Percentiles rank a stretch among this genome's conserved stretches.
Conservation (phyloP, 805 yeast genomes). For the Priceomyces haplophilus region DNA sequence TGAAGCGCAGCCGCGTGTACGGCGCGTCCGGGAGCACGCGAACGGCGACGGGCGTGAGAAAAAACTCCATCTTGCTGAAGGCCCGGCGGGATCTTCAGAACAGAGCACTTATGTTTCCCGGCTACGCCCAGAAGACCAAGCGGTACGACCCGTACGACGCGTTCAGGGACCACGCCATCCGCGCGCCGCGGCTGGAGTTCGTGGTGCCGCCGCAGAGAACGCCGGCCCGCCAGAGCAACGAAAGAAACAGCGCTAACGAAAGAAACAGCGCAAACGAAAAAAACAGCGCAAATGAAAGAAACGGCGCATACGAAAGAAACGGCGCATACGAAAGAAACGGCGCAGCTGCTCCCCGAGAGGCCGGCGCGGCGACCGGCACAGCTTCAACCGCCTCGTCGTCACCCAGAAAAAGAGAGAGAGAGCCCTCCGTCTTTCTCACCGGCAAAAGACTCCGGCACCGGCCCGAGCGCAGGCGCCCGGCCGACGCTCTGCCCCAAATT, state of each 20-base stretch:
- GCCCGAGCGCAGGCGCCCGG: neutral
- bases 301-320: no score
- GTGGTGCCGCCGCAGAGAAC: neutral
- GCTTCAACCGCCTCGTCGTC: slow-evolving; percentile 5
- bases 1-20: slow-evolving; percentile 10
- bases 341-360: no score
- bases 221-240: neutral
- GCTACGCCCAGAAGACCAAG: slow-evolving; percentile 7
- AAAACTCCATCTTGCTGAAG: slow-evolving; percentile 30
- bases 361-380: no score
- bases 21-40: slow-evolving; percentile 9
- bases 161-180: slow-evolving; percentile 10
- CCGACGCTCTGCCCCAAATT: slow-evolving; percentile 45
- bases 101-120: slow-evolving; percentile 32
- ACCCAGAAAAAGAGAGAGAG: slow-evolving; percentile 10
- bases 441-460: slow-evolving; percentile 8
- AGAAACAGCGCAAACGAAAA: no score
- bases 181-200: neutral
- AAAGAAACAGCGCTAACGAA: neutral
- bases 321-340: no score
- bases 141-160: slow-evolving; percentile 25
- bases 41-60: slow-evolving; percentile 10
- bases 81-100: slow-evolving; percentile 35
- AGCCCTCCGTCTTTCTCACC: slow-evolving; percentile 17
- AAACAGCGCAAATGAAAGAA: neutral